Conservation (phyloP, 2,329 filamentous ascomycete genomes). For the Ophiobolus disseminans region DNA sequence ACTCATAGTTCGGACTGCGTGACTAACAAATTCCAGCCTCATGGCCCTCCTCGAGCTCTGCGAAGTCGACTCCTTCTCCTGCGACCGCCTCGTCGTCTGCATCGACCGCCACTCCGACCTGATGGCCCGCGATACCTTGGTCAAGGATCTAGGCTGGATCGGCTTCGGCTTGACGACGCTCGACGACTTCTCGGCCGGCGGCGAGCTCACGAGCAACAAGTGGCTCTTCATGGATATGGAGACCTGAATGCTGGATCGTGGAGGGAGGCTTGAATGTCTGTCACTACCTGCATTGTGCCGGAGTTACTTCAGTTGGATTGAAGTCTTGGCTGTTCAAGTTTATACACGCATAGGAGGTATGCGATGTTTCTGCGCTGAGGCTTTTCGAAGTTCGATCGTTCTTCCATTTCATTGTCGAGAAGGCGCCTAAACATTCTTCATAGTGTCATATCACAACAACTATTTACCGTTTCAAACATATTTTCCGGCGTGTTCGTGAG, state of each 20-base stretch:
- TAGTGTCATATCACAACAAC: no score
- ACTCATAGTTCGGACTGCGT: conserved; percentile 1
- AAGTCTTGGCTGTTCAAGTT: no score
- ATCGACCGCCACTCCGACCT: conserved; percentile 73
- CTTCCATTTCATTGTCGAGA: no score
- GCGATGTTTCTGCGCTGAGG: no score
- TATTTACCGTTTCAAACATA: no score
- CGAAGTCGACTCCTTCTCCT: conserved; percentile 73
- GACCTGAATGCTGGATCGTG: conserved; percentile 65
- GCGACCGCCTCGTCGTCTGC: conserved; percentile 79
- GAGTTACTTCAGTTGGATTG: no score
- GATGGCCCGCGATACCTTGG: conserved; percentile 69
- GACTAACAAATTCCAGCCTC: conserved; percentile 51
- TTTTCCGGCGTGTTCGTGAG: no score
- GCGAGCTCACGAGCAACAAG: conserved; percentile 69
- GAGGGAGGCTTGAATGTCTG: no score
- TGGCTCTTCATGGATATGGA: conserved; percentile 94
- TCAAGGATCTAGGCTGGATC: conserved; percentile 89
- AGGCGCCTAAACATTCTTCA: no score
- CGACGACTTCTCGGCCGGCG: conserved; percentile 71
- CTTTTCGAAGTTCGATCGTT: no score
- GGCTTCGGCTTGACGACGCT: conserved; percentile 86
- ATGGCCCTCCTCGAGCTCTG: conserved; percentile 91
- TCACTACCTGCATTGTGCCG: neutral
- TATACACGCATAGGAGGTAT: no score